Percentiles rank a stretch among this genome's conserved stretches.
Evolutionary conservation across 2,329 filamentous ascomycete genomes (phyloP).

Genomic region (Thielaviopsis punctulata): DNA sequence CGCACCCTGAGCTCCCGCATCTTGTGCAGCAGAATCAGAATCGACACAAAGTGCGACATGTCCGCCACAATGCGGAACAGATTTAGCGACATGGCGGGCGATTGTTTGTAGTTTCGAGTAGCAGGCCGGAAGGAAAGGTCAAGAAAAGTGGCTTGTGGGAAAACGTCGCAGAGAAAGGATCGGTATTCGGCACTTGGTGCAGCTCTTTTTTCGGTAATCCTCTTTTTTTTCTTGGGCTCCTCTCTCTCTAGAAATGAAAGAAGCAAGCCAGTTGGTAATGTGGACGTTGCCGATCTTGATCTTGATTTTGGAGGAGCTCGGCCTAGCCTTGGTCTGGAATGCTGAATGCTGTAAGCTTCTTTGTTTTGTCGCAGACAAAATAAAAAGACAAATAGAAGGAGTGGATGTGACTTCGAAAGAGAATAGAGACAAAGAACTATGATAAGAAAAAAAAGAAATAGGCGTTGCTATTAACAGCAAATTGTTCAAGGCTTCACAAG

Average conservation of each 20-base stretch:
- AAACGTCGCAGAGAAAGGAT: too few relatives aligned
- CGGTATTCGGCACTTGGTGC: too few relatives aligned
- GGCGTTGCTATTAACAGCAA: not conserved
- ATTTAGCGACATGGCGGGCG: slow-evolving; percentile 31
- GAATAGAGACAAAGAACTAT: not conserved
- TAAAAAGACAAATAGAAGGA: not conserved
- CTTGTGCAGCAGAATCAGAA: slow-evolving; percentile 89
- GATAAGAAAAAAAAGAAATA: not conserved
- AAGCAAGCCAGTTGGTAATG: too few relatives aligned
- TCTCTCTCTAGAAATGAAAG: too few relatives aligned
- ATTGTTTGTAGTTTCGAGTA: not conserved
- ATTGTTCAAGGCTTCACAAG: not conserved
- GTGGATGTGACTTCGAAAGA: not conserved
- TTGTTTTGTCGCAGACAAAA: not conserved
- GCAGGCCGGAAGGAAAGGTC: too few relatives aligned
- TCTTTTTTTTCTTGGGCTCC: too few relatives aligned
- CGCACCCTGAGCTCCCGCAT: slow-evolving; percentile 34
- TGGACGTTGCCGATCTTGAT: too few relatives aligned
- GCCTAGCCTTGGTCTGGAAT: not conserved
- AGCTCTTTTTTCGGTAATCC: too few relatives aligned
- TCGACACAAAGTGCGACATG: slow-evolving; percentile 86
- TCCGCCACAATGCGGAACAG: slow-evolving; percentile 49
- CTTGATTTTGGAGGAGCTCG: not conserved
- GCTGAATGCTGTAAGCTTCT: not conserved
- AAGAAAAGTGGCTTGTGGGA: too few relatives aligned